Evolutionary conservation across 768 basidiomycete genomes (phyloP).

Genomic region (Rhodotorula kratochvilovae): DNA sequence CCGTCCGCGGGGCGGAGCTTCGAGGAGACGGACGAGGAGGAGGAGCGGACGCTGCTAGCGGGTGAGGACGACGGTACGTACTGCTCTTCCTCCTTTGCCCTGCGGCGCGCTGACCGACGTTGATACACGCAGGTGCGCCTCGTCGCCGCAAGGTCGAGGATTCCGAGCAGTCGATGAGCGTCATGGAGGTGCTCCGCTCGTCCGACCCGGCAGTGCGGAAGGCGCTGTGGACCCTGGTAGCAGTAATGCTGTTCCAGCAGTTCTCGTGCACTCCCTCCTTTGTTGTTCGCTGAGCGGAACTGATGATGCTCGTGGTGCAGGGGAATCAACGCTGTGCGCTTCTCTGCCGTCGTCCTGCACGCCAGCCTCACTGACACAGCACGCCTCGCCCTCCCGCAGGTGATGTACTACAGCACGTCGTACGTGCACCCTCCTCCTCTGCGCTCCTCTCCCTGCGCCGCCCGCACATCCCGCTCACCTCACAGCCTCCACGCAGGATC

Average conservation of each 20-base stretch:
- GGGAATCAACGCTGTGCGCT: conserved; percentile 56
- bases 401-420: conserved; percentile 64
- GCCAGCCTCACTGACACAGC: not conserved
- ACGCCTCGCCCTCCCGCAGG: conserved; percentile 48
- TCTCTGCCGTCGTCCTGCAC: too few relatives aligned
- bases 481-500: conserved; percentile 55
- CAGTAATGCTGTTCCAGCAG: conserved; percentile 73
- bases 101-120: fast-evolving
- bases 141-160: not conserved
- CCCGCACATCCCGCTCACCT: too few relatives aligned
- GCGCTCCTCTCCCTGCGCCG: too few relatives aligned
- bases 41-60: conserved; percentile 23
- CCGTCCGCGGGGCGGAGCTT: not conserved
- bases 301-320: conserved; percentile 40
- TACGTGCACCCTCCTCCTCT: not conserved
- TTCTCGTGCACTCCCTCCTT: conserved; percentile 57
- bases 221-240: conserved; percentile 63
- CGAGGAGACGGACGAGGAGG: conserved; percentile 3
- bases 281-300: not conserved
- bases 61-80: not conserved
- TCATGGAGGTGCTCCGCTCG: conserved; percentile 14
- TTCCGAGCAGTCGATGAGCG: not conserved
- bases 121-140: not conserved
- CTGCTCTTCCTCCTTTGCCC: too few relatives aligned
- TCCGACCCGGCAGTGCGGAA: conserved; percentile 49